phyloP scores from a whole-genome alignment of 495 filamentous ascomycete genomes.

The Cladorrhinum samala region DNA sequence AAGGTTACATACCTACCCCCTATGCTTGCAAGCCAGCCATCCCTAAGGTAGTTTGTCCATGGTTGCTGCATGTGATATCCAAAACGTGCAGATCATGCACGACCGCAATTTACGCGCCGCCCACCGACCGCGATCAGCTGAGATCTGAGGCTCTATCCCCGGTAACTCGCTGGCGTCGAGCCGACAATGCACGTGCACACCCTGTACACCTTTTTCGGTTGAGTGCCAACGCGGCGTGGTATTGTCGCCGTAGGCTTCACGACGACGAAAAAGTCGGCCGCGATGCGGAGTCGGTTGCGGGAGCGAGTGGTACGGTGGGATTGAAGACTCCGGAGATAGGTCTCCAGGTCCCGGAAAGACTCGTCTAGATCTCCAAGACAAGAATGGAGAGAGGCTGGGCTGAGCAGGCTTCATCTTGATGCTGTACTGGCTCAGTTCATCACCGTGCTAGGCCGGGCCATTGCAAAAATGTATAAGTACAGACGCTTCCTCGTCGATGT shows the following conservation, averaged over 20 bases:
- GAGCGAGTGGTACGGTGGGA: background rate
- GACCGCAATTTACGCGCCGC: background rate
- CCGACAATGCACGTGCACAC: background rate
- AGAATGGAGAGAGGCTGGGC: background rate
- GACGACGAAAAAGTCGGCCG: too few relatives aligned
- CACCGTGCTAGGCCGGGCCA: too few relatives aligned
- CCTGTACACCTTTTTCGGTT: background rate
- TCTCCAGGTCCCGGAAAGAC: background rate
- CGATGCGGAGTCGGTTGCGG: background rate
- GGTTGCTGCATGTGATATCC: conserved; percentile 12
- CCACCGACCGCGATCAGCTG: background rate
- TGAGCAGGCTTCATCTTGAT: too few relatives aligned
- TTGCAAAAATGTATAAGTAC: conserved; percentile 6
- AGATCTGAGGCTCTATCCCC: background rate
- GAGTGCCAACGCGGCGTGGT: conserved; percentile 8
- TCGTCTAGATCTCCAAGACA: background rate
- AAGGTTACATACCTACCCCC: too few relatives aligned
- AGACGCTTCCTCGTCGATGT: conserved; percentile 3
- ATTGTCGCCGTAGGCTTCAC: background rate
- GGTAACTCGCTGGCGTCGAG: too few relatives aligned
- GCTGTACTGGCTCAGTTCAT: background rate
- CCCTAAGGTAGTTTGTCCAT: too few relatives aligned
- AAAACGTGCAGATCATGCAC: too few relatives aligned
- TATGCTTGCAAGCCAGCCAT: too few relatives aligned
- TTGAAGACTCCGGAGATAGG: background rate